Evolutionary conservation across 73 alveolate species (phyloP), one percentile per base, ranked within the genome.

Genomic region (Breviolum minutum): DNA sequence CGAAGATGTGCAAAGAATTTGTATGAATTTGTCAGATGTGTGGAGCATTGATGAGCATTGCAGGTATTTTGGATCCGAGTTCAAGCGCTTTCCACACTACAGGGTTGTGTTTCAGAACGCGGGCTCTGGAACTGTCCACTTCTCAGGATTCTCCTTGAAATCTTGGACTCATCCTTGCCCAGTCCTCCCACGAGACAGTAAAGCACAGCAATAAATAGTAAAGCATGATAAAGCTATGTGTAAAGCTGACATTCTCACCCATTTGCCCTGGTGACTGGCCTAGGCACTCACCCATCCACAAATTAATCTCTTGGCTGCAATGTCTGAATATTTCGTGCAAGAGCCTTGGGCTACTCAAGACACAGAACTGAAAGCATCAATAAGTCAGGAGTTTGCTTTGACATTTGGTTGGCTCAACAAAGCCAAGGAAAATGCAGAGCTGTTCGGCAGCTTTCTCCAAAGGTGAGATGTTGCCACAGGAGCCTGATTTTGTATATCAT

Each of bases 31-130:
- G 54, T 40, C 54, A 40, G 54, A 40, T 40, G 54, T 40, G 54
- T 48, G 63, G 26, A 77, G 62, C 61, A 77, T 63, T 40, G 54
- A 61, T 27, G 26, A 77, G 62, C 61, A 77, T 63, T 62, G 20
- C 71, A 81, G 90, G 90, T 81, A 20, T 54, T 81, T 81, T 81
- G 20, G 26, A 17, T 40, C 90, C 11, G 71, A 81, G 71, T 81
- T 81, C 69, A 54, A 40, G 14, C 90, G 90, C 90, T 81, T 81
- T 71, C 90, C 90, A 8, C 90, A 81, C 90, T 81, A 81, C 90
- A 40, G 90, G 29, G 29, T 81, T 8, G 90, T 81, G 30, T 81
- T 81, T 32, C 90, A 81, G 90, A 81, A 81, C 22, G 70, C 70
- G 11, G 90, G 90, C 90, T 40, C 71, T 11, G 68, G 68, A 17